Percentiles rank a stretch among this genome's conserved stretches.
Evolutionary conservation across 192 early-diverging fungal species (phyloP).

Genomic region (Coemansia nantahalensis): DNA sequence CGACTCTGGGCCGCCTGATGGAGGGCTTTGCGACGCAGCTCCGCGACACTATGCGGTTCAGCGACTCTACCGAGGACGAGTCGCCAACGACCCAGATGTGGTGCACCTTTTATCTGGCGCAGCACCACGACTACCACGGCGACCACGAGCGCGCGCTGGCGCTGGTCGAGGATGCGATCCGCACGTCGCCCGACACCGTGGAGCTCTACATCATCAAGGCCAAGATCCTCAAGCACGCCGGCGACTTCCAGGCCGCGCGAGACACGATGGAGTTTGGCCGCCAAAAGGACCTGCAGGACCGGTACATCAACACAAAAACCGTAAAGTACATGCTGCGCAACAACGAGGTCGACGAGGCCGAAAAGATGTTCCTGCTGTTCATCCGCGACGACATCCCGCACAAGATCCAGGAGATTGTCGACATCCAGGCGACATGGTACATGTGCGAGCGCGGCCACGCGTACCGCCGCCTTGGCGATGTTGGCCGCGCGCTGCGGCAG

Average conservation of each 20-base stretch:
- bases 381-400: conserved; percentile 58
- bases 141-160: conserved; percentile 69
- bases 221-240: conserved; percentile 90
- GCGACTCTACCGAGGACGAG: conserved; percentile 59
- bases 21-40: conserved; percentile 58
- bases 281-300: conserved; percentile 88
- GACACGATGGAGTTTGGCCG: conserved; percentile 82
- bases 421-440: conserved; percentile 95
- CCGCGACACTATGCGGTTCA: conserved; percentile 45
- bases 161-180: conserved; percentile 78
- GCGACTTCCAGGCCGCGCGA: conserved; percentile 68
- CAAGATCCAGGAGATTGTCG: conserved; percentile 75
- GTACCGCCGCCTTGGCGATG: conserved; percentile 62
- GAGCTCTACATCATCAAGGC: conserved; percentile 93
- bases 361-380: conserved; percentile 81
- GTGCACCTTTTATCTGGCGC: conserved; percentile 90
- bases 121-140: conserved; percentile 78
- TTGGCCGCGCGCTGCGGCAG: conserved; percentile 83
- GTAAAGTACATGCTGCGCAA: conserved; percentile 91
- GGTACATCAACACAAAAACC: conserved; percentile 92
- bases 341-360: conserved; percentile 77
- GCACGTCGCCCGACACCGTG: conserved; percentile 83
- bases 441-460: conserved; percentile 72
- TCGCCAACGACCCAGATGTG: conserved; percentile 79
- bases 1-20: conserved; percentile 65